Evolutionary conservation across 768 basidiomycete species (phyloP).

Genomic region (Lentinula lateritia): DNA sequence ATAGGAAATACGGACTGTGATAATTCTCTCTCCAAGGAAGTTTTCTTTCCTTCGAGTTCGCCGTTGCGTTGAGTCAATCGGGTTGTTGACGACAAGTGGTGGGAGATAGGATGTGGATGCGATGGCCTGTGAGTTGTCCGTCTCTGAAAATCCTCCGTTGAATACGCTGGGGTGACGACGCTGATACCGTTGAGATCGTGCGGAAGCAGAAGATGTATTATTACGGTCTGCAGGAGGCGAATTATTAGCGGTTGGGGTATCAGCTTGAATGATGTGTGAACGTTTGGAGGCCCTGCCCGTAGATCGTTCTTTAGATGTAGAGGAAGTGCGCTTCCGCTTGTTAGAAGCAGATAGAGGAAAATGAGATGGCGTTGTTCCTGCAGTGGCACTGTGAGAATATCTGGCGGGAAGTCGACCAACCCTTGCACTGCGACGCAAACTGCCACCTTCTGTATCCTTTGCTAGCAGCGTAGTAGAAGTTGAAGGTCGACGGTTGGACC

Average conservation of each 20-base stretch:
- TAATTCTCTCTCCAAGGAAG: background rate
- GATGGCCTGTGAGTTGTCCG: background rate
- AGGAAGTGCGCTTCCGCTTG: conserved; percentile 2
- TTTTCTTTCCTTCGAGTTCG: background rate
- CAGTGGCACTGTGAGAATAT: background rate
- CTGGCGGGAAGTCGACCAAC: background rate
- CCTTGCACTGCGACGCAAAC: background rate
- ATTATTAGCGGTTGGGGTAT: background rate
- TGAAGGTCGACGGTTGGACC: background rate
- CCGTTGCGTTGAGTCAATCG: background rate
- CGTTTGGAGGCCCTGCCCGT: background rate
- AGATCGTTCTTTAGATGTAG: background rate
- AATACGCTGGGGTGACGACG: conserved; percentile 3
- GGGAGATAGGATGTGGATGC: background rate
- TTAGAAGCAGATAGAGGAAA: background rate
- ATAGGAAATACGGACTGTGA: background rate
- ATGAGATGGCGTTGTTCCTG: background rate
- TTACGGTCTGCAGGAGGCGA: no score
- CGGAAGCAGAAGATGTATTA: background rate
- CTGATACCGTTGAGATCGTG: background rate
- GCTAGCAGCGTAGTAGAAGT: background rate
- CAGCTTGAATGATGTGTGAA: background rate
- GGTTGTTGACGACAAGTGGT: no score
- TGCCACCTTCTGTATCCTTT: background rate
- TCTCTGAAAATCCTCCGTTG: background rate